phyloP scores from a whole-genome alignment of 2,329 filamentous ascomycete species.

The Hypomyces perniciosus region DNA sequence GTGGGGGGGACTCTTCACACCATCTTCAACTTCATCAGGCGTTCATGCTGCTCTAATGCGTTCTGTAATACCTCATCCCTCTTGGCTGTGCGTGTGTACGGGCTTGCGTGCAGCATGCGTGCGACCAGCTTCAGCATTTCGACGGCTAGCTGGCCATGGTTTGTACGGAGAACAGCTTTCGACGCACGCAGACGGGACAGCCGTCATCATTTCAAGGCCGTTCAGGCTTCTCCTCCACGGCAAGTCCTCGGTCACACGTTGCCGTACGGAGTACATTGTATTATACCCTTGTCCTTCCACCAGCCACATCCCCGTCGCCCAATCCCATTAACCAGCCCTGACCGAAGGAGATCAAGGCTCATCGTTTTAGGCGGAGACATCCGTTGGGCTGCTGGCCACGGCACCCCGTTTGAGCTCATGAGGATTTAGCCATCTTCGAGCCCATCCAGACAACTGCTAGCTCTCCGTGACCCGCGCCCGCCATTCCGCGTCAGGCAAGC shows the following conservation, averaged over 20 bases:
- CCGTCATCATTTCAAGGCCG: neutral
- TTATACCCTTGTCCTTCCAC: neutral
- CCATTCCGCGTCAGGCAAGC: neutral
- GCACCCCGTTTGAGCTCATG: no score
- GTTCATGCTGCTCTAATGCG: neutral
- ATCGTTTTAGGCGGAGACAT: neutral
- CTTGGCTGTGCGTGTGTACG: neutral
- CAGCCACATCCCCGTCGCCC: neutral
- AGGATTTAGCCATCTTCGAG: no score
- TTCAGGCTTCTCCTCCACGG: neutral
- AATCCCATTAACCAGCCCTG: neutral
- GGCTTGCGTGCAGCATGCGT: conserved; percentile 19
- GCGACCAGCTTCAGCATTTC: conserved; percentile 19
- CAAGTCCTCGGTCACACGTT: neutral
- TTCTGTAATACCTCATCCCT: neutral
- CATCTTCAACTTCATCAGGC: neutral
- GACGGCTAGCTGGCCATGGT: neutral
- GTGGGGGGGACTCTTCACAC: neutral
- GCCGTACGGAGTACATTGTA: neutral
- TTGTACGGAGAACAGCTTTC: neutral
- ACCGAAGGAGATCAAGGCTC: neutral
- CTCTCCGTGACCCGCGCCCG: neutral
- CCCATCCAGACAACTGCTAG: neutral
- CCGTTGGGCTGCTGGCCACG: no score
- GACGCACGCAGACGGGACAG: neutral